phyloP scores from a whole-genome alignment of 805 yeast species.

The Tanozyma kutaoensis region DNA sequence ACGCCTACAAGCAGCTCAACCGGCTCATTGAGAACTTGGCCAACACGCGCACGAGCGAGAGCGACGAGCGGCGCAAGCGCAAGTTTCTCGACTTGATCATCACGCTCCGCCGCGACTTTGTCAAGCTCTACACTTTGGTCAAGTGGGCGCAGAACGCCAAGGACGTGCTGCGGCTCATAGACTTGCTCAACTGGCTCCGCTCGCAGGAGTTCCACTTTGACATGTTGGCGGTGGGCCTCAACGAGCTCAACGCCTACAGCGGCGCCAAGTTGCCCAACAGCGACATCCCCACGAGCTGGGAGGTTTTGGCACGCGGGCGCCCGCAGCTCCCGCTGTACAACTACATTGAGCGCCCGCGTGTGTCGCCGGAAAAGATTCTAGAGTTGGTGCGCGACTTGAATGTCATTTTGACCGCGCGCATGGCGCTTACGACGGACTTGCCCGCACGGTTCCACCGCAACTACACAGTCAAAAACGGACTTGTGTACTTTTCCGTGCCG shows the following conservation, averaged over 20 bases:
- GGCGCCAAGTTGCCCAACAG: conserved; percentile 91
- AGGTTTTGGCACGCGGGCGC: conserved; percentile 65
- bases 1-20: conserved; percentile 49
- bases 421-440: conserved; percentile 52
- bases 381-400: conserved; percentile 57
- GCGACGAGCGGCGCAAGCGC: conserved; percentile 54
- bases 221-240: conserved; percentile 48
- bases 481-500: conserved; percentile 50
- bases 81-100: conserved; percentile 58
- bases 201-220: conserved; percentile 62
- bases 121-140: conserved; percentile 70
- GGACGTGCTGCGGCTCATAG: conserved; percentile 66
- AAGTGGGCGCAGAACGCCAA: conserved; percentile 78
- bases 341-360: conserved; percentile 32
- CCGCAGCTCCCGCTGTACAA: conserved; percentile 62
- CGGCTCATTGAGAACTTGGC: conserved; percentile 50
- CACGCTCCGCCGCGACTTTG: conserved; percentile 65
- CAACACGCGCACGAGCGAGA: conserved; percentile 25
- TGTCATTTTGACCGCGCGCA: conserved; percentile 55
- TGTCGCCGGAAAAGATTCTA: conserved; percentile 44
- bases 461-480: conserved; percentile 62
- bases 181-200: conserved; percentile 77
- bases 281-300: conserved; percentile 76
- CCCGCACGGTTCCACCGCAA: conserved; percentile 48
- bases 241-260: conserved; percentile 55